Conservation (phyloP, 202 grass and related monocot species). For the Panicum virgatum region DNA sequence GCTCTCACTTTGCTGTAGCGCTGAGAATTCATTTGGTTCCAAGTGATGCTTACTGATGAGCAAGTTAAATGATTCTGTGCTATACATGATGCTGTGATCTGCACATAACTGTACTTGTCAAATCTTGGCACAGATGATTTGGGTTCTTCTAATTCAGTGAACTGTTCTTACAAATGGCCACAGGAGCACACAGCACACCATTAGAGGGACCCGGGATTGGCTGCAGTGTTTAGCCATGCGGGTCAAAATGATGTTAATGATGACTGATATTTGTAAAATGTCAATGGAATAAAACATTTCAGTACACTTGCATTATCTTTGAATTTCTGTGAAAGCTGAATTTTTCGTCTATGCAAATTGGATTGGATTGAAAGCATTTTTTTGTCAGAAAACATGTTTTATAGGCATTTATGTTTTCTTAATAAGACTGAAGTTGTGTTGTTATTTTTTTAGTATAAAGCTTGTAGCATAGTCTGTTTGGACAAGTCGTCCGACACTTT, state of each 20-base stretch:
- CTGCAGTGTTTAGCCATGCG: constrained; percentile 39
- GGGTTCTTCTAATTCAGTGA: constrained; percentile 23
- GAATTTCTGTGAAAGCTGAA: not conserved
- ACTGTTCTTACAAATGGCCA: constrained; percentile 47
- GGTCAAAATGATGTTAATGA: constrained; percentile 39
- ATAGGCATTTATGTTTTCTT: not conserved
- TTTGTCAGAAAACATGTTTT: not conserved
- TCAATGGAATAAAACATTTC: constrained; percentile 39
- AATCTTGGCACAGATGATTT: constrained; percentile 38
- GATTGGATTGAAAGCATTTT: not conserved
- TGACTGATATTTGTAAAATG: constrained; percentile 29
- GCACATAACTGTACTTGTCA: constrained; percentile 8
- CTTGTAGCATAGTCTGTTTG: not conserved
- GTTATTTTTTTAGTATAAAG: not conserved
- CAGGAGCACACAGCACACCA: constrained; percentile 37
- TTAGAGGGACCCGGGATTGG: constrained; percentile 28
- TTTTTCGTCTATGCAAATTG: not conserved
- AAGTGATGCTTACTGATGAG: constrained; percentile 38
- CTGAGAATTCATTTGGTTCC: constrained; percentile 23
- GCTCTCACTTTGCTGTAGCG: constrained; percentile 7
- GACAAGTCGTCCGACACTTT: not conserved
- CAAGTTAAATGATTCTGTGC: constrained; percentile 41
- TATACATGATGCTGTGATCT: constrained; percentile 33
- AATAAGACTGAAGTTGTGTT: not conserved
- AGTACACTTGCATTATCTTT: not conserved